Conservation (phyloP, 306 rosid genomes). For the Mimosa bimucronata region DNA sequence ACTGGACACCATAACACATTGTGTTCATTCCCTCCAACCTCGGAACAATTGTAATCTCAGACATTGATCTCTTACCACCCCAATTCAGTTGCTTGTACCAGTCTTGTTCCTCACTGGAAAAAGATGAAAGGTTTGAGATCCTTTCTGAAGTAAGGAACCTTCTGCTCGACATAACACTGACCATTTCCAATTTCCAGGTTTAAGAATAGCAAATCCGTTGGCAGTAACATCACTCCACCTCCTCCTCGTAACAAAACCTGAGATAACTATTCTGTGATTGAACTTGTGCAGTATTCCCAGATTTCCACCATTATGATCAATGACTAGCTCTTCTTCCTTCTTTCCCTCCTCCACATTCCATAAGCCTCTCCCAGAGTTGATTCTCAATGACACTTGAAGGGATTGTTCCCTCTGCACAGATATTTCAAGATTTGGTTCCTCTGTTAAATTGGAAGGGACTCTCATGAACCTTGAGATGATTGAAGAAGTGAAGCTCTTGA, state of each 20-base stretch:
- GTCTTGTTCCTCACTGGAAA: conserved; percentile 37
- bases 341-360: conserved; percentile 14
- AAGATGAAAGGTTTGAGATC: neutral
- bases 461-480: conserved; percentile 61
- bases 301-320: conserved; percentile 30
- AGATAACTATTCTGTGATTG: conserved; percentile 66
- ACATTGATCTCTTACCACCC: conserved; percentile 63
- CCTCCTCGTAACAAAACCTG: conserved; percentile 59
- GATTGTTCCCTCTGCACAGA: conserved; percentile 72
- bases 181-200: conserved; percentile 72
- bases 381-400: conserved; percentile 52
- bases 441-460: conserved; percentile 58
- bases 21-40: conserved; percentile 52
- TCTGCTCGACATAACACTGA: conserved; percentile 50
- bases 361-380: conserved; percentile 48
- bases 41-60: conserved; percentile 75
- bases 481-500: conserved; percentile 46
- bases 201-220: conserved; percentile 71
- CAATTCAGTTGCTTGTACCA: conserved; percentile 43
- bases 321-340: conserved; percentile 36
- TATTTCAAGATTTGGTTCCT: conserved; percentile 71
- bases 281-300: conserved; percentile 49
- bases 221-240: conserved; percentile 89
- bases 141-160: conserved; percentile 53
- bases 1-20: conserved; percentile 67